These are phyloP conservation scores for Lactifluus piperatus DNA, from an alignment of 768 basidiomycete genomes.

Conservation along the genomic window DNA sequence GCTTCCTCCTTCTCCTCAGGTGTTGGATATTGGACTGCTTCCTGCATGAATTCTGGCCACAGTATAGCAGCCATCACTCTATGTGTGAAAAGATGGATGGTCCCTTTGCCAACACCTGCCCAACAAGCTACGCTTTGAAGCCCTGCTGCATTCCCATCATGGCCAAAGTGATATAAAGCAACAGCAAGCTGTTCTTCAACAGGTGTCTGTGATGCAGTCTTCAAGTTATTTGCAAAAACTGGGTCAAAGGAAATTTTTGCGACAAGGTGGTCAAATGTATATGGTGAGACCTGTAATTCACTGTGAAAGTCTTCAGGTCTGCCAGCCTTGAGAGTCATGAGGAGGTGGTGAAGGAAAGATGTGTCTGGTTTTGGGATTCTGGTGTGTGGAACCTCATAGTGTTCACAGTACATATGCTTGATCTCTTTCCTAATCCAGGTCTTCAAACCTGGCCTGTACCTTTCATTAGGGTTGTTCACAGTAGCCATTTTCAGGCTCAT, in stretches of 20 bases:
- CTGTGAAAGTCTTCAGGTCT: neutral
- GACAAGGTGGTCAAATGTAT: neutral
- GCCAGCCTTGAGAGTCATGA: too few relatives aligned
- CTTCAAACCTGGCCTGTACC: too few relatives aligned
- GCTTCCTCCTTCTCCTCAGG: neutral
- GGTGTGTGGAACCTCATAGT: too few relatives aligned
- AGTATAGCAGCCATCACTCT: neutral
- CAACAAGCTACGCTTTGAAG: neutral
- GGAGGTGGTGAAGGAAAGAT: too few relatives aligned
- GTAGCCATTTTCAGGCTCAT: too few relatives aligned
- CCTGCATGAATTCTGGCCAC: neutral
- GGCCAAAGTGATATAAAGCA: neutral
- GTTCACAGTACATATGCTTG: too few relatives aligned
- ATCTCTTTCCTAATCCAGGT: too few relatives aligned
- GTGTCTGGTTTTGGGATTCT: too few relatives aligned
- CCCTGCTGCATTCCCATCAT: neutral
- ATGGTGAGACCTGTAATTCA: neutral
- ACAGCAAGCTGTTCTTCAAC: neutral
- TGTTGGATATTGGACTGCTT: neutral
- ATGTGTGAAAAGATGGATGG: neutral
- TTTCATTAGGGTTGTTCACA: too few relatives aligned
- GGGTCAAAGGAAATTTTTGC: neutral
- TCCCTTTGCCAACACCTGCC: neutral
- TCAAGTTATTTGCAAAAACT: neutral
- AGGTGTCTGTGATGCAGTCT: neutral